Evolutionary conservation across 306 rosid species (phyloP), one percentile per base, ranked within the genome.

Genomic region (Dryas drummondii): DNA sequence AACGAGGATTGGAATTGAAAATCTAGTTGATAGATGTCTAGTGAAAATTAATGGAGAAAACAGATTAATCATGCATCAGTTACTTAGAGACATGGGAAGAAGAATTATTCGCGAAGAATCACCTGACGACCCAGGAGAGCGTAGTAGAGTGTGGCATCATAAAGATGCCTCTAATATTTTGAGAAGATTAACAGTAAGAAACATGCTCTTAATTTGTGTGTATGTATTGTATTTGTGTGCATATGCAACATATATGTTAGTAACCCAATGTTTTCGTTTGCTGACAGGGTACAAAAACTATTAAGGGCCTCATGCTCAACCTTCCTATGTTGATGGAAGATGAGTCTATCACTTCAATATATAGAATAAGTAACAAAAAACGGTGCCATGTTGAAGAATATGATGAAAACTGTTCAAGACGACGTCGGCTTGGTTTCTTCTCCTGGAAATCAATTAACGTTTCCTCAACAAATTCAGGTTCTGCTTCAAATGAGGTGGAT

Each of bases 21-120:
- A 63, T 40, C 68, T 63, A 2, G 48, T 63, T 63, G 48, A 63
- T 3, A 40, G 68, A 63, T 63, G 68, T 5, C 49, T 63, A 63
- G 49, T 63, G 19, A 6, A 41, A 63, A 19, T 59, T 59, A 63
- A 13, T 40, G 22, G 13, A 14, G 2, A 26, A 4, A 10, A 37
- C 11, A 37, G 5, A 17, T 40, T 63, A 47, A 15, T 5, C 68
- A 40, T 63, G 22, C 68, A 63, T 63, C 48, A 37, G 9, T 15
- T 63, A 41, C 48, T 63, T 15, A 63, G 48, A 63, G 19, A 63
- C 22, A 63, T 63, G 48, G 68, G 48, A n/a, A 62, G 6, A n/a
- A 45, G 9, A 62, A 40, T 62, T 62, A 16, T 62, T 62, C 48
- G 22, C 0, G 19, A 62, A 62, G 68, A 37, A 62, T 63, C 48